These are phyloP conservation scores for Penicillium sp. DNA, from an alignment of 2,329 filamentous ascomycete species.

Conservation along the genomic window DNA sequence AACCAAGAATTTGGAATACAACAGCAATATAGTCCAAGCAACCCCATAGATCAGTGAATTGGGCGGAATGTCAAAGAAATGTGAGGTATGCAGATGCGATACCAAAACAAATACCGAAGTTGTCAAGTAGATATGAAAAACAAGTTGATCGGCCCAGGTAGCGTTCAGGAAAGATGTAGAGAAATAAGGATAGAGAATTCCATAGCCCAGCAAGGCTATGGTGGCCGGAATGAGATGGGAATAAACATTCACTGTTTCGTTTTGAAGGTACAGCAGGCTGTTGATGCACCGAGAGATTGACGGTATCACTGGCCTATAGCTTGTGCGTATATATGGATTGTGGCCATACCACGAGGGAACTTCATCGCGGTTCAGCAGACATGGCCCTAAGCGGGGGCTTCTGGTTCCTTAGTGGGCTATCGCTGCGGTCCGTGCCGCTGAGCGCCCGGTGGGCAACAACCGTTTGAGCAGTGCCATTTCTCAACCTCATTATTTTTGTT, in stretches of 20 bases:
- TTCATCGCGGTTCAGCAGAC: background rate
- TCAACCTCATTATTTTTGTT: background rate
- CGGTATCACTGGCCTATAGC: background rate
- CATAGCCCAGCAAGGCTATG: slow-evolving; percentile 18
- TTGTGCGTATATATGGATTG: background rate
- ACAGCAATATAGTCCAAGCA: slow-evolving; percentile 37
- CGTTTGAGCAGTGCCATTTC: background rate
- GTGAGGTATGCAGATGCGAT: slow-evolving; percentile 34
- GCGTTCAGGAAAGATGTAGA: slow-evolving; percentile 8
- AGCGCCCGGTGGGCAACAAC: background rate
- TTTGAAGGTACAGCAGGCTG: slow-evolving; percentile 18
- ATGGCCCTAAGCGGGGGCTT: background rate
- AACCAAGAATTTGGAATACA: slow-evolving; percentile 32
- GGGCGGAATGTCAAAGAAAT: slow-evolving; percentile 33
- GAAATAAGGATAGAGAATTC: slow-evolving; percentile 16
- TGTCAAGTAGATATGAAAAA: slow-evolving; percentile 21
- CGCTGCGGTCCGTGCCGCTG: background rate
- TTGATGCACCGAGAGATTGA: background rate
- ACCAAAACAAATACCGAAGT: slow-evolving; percentile 8
- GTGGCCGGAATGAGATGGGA: slow-evolving; percentile 26
- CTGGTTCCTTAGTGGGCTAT: background rate
- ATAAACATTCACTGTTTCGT: slow-evolving; percentile 23
- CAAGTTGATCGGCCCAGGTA: slow-evolving; percentile 15
- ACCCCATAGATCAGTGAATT: slow-evolving; percentile 24
- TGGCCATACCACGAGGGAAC: background rate